These are phyloP conservation scores for Yamadazyma blattariae DNA, from an alignment of 1,139 yeast genomes.

Conservation along the genomic window DNA sequence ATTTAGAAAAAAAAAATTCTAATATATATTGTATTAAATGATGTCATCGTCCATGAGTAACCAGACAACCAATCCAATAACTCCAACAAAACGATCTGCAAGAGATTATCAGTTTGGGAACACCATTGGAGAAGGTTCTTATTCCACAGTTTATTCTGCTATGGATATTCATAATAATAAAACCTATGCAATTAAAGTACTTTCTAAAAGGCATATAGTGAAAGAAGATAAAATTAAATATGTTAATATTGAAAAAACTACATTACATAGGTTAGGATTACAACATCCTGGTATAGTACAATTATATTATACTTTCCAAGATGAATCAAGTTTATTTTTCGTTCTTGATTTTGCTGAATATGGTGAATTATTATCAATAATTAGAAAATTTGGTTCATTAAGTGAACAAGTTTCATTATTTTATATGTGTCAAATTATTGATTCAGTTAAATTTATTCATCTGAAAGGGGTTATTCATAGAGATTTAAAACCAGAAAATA, in stretches of 20 bases:
- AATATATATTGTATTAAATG: no score
- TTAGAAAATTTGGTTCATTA: conserved; percentile 75
- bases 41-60: no score
- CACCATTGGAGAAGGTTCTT: conserved; percentile 77
- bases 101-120: conserved; percentile 72
- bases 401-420: conserved; percentile 76
- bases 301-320: conserved; percentile 76
- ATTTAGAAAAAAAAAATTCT: no score
- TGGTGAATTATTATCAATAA: conserved; percentile 68
- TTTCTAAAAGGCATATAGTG: conserved; percentile 71
- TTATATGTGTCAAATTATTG: conserved; percentile 74
- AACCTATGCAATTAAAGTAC: conserved; percentile 70
- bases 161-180: conserved; percentile 54
- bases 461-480: conserved; percentile 84
- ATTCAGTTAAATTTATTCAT: conserved; percentile 85
- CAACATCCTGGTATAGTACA: conserved; percentile 68
- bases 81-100: conserved; percentile 36
- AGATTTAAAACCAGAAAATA: conserved; percentile 94
- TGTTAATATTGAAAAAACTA: conserved; percentile 74
- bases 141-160: conserved; percentile 72
- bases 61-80: no score
- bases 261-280: conserved; percentile 67
- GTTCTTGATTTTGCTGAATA: conserved; percentile 78
- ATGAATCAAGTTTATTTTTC: conserved; percentile 66
- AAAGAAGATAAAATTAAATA: conserved; percentile 77